Percentiles rank a stretch among this genome's conserved stretches.
phyloP scores from a whole-genome alignment of 177 flowering plant species.

The Vitis hybrid region DNA sequence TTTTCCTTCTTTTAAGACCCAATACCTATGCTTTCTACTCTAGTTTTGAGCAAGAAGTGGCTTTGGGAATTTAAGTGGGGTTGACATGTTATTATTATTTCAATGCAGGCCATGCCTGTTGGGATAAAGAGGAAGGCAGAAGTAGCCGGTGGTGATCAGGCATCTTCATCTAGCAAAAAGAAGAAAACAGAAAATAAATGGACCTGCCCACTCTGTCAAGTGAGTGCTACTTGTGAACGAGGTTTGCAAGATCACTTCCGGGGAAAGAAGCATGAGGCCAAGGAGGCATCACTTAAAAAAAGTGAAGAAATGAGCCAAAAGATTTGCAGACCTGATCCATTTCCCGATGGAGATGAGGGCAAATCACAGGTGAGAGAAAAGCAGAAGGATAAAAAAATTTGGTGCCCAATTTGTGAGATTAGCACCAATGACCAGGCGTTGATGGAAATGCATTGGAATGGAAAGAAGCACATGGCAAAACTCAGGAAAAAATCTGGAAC shows the following conservation, averaged over 20 bases:
- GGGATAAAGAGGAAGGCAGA: not conserved
- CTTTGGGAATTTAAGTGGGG: not conserved
- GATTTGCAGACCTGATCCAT: no score
- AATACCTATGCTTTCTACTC: not conserved
- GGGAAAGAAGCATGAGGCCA: constrained; percentile 17
- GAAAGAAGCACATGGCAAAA: no score
- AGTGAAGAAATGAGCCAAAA: not conserved
- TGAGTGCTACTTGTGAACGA: constrained; percentile 7
- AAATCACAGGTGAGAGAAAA: no score
- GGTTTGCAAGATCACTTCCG: constrained; percentile 2
- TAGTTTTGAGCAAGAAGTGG: not conserved
- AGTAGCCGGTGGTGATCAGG: not conserved
- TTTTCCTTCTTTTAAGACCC: not conserved
- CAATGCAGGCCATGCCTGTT: not conserved
- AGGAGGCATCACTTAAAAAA: constrained; percentile 6
- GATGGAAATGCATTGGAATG: no score
- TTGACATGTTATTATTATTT: not conserved
- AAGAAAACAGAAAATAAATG: not conserved
- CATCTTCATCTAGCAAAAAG: not conserved
- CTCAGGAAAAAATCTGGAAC: no score
- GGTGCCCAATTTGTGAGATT: no score
- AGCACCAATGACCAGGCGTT: no score
- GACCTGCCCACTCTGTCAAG: constrained; percentile 12
- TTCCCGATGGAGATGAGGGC: not conserved
- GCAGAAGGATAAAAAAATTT: no score